Base-by-base conservation (phyloP, 208 protist species). In the Jaenimonas drosophilae region DNA sequence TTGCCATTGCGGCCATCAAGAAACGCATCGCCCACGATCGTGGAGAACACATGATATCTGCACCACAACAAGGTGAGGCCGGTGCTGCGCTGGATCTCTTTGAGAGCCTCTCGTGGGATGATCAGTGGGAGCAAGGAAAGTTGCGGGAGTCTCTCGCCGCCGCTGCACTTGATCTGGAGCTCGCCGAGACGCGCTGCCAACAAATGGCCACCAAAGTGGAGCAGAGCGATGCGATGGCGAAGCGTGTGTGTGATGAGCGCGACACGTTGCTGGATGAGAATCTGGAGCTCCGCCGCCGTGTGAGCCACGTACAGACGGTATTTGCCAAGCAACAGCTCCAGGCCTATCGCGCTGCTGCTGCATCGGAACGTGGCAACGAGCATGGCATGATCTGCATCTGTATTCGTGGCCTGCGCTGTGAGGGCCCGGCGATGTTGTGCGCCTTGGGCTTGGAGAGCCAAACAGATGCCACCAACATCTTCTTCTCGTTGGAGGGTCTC, bases 281-380 rank as follows among this genome's bases (percentile, higher is more conserved):
- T 44, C 57, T 88, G 21, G 70, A 84, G 27, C 60, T 93, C 57
- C 79, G 85, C 16, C 61, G 74, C 5, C 59, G 80, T 0, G 41
- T 93, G 17, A 58, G 65, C 9, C 71, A 81, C 57, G 85, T 93
- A 6, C 85, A 93, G 60, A 89, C 85, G 0, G 69, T 81, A 4
- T 84, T 93, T 42, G 85, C 85, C 5, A 87, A 85, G 56, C 77
- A 89, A 60, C 84, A 92, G 49, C 63, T 92, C 16, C 70, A 87
- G 50, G 64, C 70, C 9, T 92, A 89, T 52, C 56, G 70, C 7
- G 29, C 45, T 4, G 67, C 59, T 6, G 49, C 4, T n/a, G 33
- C 26, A 31, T 4, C 5, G 23, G 4, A 9, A 17, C 38, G 48
- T 29, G 75, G 84, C 17, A 32, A 64, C 33, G 4, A 9, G 17